Conservation (phyloP, 192 early-diverging fungal species). For the Oehlia diaphana region DNA sequence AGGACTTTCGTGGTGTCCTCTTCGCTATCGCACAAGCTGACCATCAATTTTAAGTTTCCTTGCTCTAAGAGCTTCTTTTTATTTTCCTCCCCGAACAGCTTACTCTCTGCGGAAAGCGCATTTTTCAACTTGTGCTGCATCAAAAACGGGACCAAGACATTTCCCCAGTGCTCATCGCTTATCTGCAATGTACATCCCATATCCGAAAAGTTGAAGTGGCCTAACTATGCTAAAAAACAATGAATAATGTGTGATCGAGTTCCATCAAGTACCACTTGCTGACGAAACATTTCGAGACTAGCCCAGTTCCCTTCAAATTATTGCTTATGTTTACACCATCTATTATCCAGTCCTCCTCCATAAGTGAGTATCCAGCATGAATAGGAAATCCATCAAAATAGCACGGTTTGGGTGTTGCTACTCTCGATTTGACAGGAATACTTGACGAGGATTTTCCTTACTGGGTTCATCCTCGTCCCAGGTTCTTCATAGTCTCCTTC, state of each 20-base stretch:
- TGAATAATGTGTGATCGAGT: not conserved
- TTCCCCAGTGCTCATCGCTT: constrained; percentile 16
- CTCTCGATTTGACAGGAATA: not conserved
- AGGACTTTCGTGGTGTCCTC: constrained; percentile 15
- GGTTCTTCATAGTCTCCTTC: not conserved
- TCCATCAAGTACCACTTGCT: constrained; percentile 1
- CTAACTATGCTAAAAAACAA: constrained; percentile 17
- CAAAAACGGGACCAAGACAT: constrained; percentile 18
- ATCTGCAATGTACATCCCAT: constrained; percentile 2
- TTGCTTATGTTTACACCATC: not conserved
- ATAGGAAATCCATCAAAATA: constrained; percentile 15
- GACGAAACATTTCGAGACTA: not conserved
- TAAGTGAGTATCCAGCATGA: constrained; percentile 16
- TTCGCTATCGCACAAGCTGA: not conserved
- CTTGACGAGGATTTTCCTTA: not conserved
- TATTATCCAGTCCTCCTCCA: constrained; percentile 14
- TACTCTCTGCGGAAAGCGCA: not conserved
- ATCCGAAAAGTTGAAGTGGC: constrained; percentile 22
- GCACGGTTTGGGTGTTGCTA: not conserved
- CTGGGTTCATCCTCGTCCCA: not conserved
- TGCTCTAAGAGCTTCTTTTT: constrained; percentile 18
- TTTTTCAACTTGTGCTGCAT: constrained; percentile 15
- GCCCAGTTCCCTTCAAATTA: constrained; percentile 1
- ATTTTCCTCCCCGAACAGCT: constrained; percentile 10
- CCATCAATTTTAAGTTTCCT: constrained; percentile 13